Evolutionary conservation across 768 basidiomycete genomes (phyloP), one percentile per base, ranked within the genome.

Genomic region (Auricularia sp.): DNA sequence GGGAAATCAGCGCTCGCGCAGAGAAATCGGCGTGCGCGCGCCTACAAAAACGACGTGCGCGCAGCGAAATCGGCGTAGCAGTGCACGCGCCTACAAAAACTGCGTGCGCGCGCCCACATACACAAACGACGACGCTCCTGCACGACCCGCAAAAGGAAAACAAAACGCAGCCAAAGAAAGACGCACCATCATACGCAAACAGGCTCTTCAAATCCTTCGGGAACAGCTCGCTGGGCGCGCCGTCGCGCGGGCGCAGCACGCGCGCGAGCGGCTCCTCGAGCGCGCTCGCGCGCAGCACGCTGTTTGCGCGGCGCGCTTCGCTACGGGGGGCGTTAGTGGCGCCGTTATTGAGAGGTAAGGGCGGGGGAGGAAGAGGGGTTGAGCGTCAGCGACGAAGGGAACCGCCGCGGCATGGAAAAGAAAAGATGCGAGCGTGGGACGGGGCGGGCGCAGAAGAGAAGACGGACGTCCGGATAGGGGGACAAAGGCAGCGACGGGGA

Each of bases 151-250:
- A 56, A 62, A 51, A 63, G 1, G 1, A 34, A 65, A 62, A 47
- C 13, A 37, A 36, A 14, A 16, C n/a, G 42, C 16, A 54, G 21
- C 21, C 61, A 42, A 3, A 21, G 18, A 21, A 11, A 56, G n/a
- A 73, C 82, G 73, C 69, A 86, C 85, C 69, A 62, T 82, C 78
- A 70, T 86, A 88, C 4, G 75, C 74, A 59, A 85, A 78, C 14
- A 87, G 72, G 2, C 80, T 78, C 62, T 77, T 73, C 39, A 87
- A 68, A 67, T 84, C 80, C 0, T 74, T 71, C 7, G 85, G 86
- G 66, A 79, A 86, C 14, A 79, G 66, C 0, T 72, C 68, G 72
- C 84, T 83, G 65, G 69, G 73, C 63, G 72, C 77, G 1, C 85
- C 85, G 65, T 83, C 79, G 11, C 6, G 6, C 2, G 74, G 67